A percentile compares a stretch with the other conserved stretches of the same genome.
These are phyloP conservation scores for Plectosphaerella sp. DNA, from an alignment of 2,329 filamentous ascomycete genomes.

Conservation along the genomic window DNA sequence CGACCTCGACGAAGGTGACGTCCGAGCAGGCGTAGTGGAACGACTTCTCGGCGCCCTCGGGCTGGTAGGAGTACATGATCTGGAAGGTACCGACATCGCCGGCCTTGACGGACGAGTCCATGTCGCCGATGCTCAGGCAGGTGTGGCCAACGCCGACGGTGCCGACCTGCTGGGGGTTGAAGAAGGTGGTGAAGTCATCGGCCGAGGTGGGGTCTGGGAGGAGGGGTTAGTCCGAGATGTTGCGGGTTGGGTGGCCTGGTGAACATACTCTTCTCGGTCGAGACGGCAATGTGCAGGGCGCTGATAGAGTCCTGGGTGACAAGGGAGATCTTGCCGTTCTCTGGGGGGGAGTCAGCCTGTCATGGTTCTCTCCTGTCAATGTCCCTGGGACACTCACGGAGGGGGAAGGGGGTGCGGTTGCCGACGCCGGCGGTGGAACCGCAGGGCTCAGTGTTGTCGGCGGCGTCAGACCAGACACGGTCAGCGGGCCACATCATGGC, in stretches of 20 bases:
- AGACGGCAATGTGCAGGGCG: constrained; percentile 47
- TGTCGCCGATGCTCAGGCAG: constrained; percentile 33
- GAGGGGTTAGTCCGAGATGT: neutral
- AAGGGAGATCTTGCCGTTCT: constrained; percentile 49
- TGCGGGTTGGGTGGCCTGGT: neutral
- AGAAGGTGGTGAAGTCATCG: constrained; percentile 33
- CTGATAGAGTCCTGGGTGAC: constrained; percentile 55
- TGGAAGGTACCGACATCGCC: constrained; percentile 45
- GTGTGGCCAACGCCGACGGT: constrained; percentile 40
- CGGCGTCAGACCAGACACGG: constrained; percentile 46
- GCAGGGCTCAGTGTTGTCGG: constrained; percentile 55
- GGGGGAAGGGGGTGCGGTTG: constrained; percentile 52
- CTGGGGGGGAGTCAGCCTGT: constrained; percentile 22
- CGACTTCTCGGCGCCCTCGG: constrained; percentile 33
- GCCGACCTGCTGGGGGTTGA: constrained; percentile 26
- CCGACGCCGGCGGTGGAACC: constrained; percentile 42
- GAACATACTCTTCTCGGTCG: constrained; percentile 42
- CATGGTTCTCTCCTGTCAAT: neutral
- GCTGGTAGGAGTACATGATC: constrained; percentile 41
- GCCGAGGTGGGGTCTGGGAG: constrained; percentile 30
- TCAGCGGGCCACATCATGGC: constrained; percentile 59
- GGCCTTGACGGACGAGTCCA: constrained; percentile 25
- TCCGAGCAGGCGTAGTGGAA: constrained; percentile 47
- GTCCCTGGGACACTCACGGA: constrained; percentile 32
- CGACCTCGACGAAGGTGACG: constrained; percentile 34